Evolutionary conservation across 1,284 basidiomycete genomes (phyloP), one percentile per base, ranked within the genome.

Genomic region (Naganishia sp.): DNA sequence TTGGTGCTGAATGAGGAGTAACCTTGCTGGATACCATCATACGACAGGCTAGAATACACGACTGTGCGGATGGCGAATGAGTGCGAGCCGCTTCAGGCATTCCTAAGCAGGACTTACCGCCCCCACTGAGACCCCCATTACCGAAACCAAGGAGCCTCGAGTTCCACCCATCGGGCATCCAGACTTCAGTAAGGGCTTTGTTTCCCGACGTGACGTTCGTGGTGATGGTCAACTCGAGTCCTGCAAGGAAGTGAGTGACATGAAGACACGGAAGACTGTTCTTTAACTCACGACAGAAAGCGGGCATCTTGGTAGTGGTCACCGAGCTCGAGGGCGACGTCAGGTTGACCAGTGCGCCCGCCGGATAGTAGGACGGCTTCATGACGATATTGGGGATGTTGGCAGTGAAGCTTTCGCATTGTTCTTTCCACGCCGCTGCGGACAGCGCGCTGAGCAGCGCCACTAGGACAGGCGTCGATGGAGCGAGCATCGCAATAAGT

Each of bases 101-200:
- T 39, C 7, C 7, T 4, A 21, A 11, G 23, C 25, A 23, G n/a
- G 42, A 15, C 52, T 9, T 23, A 64, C 62, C 52, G 35, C 62
- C 51, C 10, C 62, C 62, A 18, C 52, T 55, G 10, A 46, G 47
- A n/a, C 51, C 62, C 39, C 62, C 62, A 43, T 64, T 64, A 17
- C 51, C 62, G 42, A 64, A 52, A 6, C 62, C 62, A 31, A 64
- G 62, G 15, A 54, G 23, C 23, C 62, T 35, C 28, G 46, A 32
- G 52, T 64, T 64, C 62, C 62, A 64, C 23, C 18, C 35, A 41
- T 64, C 62, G 11, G 62, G 62, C 50, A 64, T 43, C 62, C 62
- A 63, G 9, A 63, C 60, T 23, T 63, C 60, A 4, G 58, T 57
- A 23, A 57, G 32, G 0, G 55, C 55, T 23, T 57, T 41, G 31